Conservation (phyloP, 345 rosid species). For the Kernera saxatilis region DNA sequence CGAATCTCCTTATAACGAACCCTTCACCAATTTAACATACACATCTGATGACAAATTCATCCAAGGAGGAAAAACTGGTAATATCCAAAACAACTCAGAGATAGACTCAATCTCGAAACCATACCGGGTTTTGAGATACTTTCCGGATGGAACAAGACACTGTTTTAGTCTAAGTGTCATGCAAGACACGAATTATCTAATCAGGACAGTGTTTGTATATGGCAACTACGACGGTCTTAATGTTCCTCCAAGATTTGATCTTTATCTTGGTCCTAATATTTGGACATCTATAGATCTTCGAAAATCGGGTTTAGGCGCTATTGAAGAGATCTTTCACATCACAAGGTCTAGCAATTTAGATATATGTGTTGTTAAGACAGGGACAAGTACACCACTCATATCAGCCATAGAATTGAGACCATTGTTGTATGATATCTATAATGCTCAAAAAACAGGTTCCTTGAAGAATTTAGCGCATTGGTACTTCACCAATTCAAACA, state of each 20-base stretch:
- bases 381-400: neutral
- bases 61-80: slow-evolving; percentile 12
- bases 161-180: slow-evolving; percentile 27
- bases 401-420: slow-evolving; percentile 18
- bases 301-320: neutral
- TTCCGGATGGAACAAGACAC: slow-evolving; percentile 32
- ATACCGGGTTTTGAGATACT: slow-evolving; percentile 2
- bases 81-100: neutral
- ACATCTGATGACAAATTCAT: slow-evolving; percentile 27
- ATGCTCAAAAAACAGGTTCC: neutral
- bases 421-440: neutral
- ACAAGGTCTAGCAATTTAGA: slow-evolving; percentile 6
- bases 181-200: slow-evolving; percentile 25
- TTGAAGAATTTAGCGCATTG: neutral
- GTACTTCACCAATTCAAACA: neutral
- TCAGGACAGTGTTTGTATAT: slow-evolving; percentile 24
- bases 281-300: slow-evolving; percentile 20
- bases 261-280: slow-evolving; percentile 36
- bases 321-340: slow-evolving; percentile 33
- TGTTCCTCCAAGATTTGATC: slow-evolving; percentile 25
- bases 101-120: neutral
- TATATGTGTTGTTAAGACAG: slow-evolving; percentile 45
- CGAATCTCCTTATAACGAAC: slow-evolving; percentile 14
- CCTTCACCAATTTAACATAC: slow-evolving; percentile 11
- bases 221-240: slow-evolving; percentile 37